Percentiles rank a stretch among this genome's conserved stretches.
Evolutionary conservation across 768 basidiomycete genomes (phyloP).

Genomic region (Suillus brevipes): DNA sequence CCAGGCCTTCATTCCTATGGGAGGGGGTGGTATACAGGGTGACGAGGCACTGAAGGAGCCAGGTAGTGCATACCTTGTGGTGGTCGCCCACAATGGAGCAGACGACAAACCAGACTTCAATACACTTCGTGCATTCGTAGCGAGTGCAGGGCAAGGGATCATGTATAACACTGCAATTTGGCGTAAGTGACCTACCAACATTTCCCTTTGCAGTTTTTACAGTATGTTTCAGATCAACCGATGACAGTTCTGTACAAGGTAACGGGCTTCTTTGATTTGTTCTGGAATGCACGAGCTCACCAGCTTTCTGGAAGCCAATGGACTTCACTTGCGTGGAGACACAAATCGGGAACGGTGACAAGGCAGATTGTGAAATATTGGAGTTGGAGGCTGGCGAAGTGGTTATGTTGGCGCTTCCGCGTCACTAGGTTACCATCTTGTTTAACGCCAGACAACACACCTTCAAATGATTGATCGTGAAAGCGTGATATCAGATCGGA

Average conservation of each 20-base stretch:
- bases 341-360: conserved; percentile 80
- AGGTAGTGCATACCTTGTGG: conserved; percentile 70
- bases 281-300: conserved; percentile 18
- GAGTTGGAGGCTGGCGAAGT: conserved; percentile 42
- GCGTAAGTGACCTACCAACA: conserved; percentile 62
- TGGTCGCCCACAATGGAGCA: conserved; percentile 77
- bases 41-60: conserved; percentile 49
- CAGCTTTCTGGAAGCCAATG: conserved; percentile 48
- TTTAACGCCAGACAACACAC: not conserved
- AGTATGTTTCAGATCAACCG: conserved; percentile 72
- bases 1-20: conserved; percentile 96
- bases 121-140: conserved; percentile 81
- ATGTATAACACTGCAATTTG: conserved; percentile 82
- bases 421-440: not conserved
- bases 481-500: not conserved
- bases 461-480: not conserved
- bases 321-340: conserved; percentile 92
- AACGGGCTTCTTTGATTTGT: conserved; percentile 18
- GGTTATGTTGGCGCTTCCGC: conserved; percentile 33
- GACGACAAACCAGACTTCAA: conserved; percentile 77
- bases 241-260: conserved; percentile 82
- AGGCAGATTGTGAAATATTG: conserved; percentile 84
- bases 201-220: conserved; percentile 9
- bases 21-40: conserved; percentile 45
- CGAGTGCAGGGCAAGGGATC: conserved; percentile 79